These are phyloP conservation scores for Ophiostoma triangulosporum DNA, from an alignment of 2,329 filamentous ascomycete genomes.

Conservation along the genomic window DNA sequence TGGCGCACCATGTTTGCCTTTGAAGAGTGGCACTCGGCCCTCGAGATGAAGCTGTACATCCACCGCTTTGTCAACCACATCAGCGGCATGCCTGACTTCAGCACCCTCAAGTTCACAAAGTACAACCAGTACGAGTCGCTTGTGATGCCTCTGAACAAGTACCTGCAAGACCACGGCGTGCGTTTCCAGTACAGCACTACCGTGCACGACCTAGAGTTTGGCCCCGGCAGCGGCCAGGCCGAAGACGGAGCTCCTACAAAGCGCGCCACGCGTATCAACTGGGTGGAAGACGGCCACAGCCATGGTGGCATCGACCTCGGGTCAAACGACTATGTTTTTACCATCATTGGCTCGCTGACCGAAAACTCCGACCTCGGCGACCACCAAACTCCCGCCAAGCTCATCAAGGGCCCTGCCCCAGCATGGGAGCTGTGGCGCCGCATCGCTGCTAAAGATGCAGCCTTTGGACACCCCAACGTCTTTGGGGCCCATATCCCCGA, in stretches of 20 bases:
- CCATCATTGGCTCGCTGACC: slow-evolving; percentile 26
- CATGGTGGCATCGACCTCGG: slow-evolving; percentile 16
- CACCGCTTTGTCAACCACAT: slow-evolving; percentile 21
- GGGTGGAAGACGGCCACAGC: slow-evolving; percentile 12
- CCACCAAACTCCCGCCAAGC: slow-evolving; percentile 19
- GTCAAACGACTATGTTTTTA: slow-evolving; percentile 24
- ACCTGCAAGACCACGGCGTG: slow-evolving; percentile 20
- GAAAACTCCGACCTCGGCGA: slow-evolving; percentile 23
- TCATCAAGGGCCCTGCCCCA: slow-evolving; percentile 21
- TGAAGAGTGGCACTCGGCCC: slow-evolving; percentile 24
- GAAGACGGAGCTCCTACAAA: slow-evolving; percentile 8
- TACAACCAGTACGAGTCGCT: slow-evolving; percentile 25
- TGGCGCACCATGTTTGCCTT: slow-evolving; percentile 24
- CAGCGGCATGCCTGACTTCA: slow-evolving; percentile 19
- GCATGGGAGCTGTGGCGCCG: slow-evolving; percentile 29
- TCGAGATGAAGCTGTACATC: slow-evolving; percentile 24
- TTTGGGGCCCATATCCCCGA: slow-evolving; percentile 25
- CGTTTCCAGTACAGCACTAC: slow-evolving; percentile 18
- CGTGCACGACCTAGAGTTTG: slow-evolving; percentile 16
- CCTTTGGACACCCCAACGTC: slow-evolving; percentile 26
- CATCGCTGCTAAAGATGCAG: slow-evolving; percentile 22
- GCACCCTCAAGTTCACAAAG: slow-evolving; percentile 20
- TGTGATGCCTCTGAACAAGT: slow-evolving; percentile 20
- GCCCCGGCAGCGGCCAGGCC: slow-evolving; percentile 6
- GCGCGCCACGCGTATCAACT: slow-evolving; percentile 17